phyloP scores from a whole-genome alignment of 208 protist genomes.

The Acanthamoeba culbertsoni region DNA sequence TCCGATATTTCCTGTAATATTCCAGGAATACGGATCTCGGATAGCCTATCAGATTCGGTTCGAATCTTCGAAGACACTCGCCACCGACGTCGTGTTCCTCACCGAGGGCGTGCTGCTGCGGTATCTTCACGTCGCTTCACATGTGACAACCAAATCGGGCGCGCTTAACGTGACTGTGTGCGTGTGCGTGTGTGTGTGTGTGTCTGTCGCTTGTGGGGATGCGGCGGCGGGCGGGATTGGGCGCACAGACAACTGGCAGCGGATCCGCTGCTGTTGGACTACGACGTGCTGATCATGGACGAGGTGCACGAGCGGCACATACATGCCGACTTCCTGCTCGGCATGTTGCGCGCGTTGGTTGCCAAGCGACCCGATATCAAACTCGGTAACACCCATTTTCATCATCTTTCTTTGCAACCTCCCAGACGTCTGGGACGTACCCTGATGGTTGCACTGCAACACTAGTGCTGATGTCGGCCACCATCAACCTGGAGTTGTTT shows the following conservation, averaged over 20 bases:
- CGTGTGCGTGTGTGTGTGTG: not conserved
- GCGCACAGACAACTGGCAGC: conserved; percentile 51
- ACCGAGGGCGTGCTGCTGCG: conserved; percentile 74
- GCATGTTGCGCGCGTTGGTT: conserved; percentile 45
- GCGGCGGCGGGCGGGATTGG: no score
- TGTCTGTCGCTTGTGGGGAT: no score
- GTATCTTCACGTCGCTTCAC: not conserved
- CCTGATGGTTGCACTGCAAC: no score
- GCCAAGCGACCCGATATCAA: conserved; percentile 47
- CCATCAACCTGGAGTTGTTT: conserved; percentile 72
- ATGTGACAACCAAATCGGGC: no score
- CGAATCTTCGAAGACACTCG: conserved; percentile 31
- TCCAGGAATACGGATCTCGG: conserved; percentile 45
- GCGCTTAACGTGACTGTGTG: not conserved
- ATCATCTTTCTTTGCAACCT: not conserved
- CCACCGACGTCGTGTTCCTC: conserved; percentile 65
- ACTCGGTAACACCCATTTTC: not conserved
- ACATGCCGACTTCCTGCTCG: conserved; percentile 65
- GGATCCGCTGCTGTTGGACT: conserved; percentile 65
- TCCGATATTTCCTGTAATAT: no score
- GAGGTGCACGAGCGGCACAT: conserved; percentile 74
- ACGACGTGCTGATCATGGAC: conserved; percentile 75
- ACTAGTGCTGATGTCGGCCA: conserved; percentile 70
- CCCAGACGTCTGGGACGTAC: no score
- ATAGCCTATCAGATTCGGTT: conserved; percentile 72